Evolutionary conservation across 1,139 yeast genomes (phyloP).

Genomic region (Suhomyces kunorum): DNA sequence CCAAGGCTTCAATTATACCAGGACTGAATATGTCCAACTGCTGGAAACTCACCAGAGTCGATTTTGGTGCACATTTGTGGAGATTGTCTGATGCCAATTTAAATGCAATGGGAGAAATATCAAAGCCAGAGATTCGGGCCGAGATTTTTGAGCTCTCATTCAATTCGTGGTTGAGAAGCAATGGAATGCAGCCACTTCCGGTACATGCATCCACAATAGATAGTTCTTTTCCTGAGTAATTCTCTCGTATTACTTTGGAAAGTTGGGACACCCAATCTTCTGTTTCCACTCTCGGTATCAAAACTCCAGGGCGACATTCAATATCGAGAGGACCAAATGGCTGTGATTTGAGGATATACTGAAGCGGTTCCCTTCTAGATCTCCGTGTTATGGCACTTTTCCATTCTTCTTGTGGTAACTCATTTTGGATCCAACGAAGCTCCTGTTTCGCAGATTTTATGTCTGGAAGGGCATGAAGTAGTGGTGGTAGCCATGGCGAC

Average conservation of each 20-base stretch:
- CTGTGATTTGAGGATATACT: slow-evolving; percentile 80
- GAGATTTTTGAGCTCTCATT: slow-evolving; percentile 13
- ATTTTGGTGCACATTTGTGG: slow-evolving; percentile 6
- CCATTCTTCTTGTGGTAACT: slow-evolving; percentile 42
- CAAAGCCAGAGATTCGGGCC: slow-evolving; percentile 51
- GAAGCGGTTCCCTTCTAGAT: slow-evolving; percentile 62
- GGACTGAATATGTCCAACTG: slow-evolving; percentile 12
- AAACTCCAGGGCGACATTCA: slow-evolving; percentile 60
- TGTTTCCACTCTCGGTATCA: slow-evolving; percentile 94
- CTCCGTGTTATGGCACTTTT: slow-evolving; percentile 39
- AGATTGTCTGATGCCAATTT: slow-evolving; percentile 51
- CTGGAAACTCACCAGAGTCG: slow-evolving; percentile 19
- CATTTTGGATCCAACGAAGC: slow-evolving; percentile 43
- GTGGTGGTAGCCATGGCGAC: slow-evolving; percentile 34
- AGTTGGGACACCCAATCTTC: slow-evolving; percentile 79
- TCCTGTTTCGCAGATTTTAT: slow-evolving; percentile 39
- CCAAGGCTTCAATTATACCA: background rate
- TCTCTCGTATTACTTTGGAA: background rate
- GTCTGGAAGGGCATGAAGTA: slow-evolving; percentile 33
- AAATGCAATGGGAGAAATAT: slow-evolving; percentile 58
- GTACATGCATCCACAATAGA: slow-evolving; percentile 56
- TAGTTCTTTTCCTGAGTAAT: slow-evolving; percentile 9
- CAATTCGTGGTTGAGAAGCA: slow-evolving; percentile 46
- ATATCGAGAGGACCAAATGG: slow-evolving; percentile 79
- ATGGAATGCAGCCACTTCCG: slow-evolving; percentile 87